Base-by-base conservation (phyloP, 192 early-diverging fungal species). In the Dissophora globulifera region DNA sequence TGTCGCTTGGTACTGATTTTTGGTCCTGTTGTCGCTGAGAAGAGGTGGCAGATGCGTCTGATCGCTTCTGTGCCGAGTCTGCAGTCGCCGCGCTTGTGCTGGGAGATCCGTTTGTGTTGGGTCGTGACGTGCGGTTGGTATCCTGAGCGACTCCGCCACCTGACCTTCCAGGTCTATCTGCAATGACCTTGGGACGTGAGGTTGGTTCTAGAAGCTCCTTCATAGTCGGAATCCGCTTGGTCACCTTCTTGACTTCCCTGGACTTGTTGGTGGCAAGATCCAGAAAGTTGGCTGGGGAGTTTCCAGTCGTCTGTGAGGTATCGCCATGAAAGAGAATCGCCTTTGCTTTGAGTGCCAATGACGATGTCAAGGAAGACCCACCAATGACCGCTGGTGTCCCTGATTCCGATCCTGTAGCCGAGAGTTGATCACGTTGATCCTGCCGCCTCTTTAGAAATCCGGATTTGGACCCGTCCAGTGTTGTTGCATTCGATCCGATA, bases 311-410 rank as follows among this genome's bases (percentile, higher is more conserved):
- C 23, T 75, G 70, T 16, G 70, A 55, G 3, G 51, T 25, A 47
- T 75, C 70, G 15, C 60, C 62, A 60, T 75, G 70, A 32, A 75
- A 75, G 3, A 75, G 62, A 45, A 75, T 75, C 4, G 70, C 70
- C 33, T 75, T 75, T 23, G 70, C 70, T 23, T 58, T 64, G 41
- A 75, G 50, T 4, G 70, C 62, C 25, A 75, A 17, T 1, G 70
- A 60, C 2, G 70, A 75, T 1, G 62, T n/a, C 9, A 75, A 17
- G 10, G 69, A 20, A 16, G 55, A 23, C 13, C 62, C 62, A 42
- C 56, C 70, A 35, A 75, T 64, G 0, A 57, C 45, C 10, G 22
- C 19, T 3, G 70, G 59, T 19, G 62, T 60, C 6, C 61, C 70
- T 8, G 70, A 65, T 19, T 75, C 70, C n/a, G 70, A 75, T 1